phyloP scores from a whole-genome alignment of 129 eudicot species.

The Erigeron canadensis region DNA sequence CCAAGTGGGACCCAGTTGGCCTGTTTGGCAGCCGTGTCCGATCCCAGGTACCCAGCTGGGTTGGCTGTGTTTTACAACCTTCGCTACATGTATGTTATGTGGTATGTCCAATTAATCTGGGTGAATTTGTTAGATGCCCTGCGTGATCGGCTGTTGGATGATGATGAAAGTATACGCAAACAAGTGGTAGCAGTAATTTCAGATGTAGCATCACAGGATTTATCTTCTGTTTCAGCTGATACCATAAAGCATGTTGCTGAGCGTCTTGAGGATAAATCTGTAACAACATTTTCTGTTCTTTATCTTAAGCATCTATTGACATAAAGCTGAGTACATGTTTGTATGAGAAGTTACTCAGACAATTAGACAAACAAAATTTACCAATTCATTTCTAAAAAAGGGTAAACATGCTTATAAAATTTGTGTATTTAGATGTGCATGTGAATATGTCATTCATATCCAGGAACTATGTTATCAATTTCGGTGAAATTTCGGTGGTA shows the following conservation, averaged over 20 bases:
- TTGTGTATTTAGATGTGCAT: conserved; percentile 4
- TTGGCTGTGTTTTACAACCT: too few relatives aligned
- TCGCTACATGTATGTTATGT: not conserved
- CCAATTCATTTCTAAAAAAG: not conserved
- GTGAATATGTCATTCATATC: not conserved
- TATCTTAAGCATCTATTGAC: conserved; percentile 12
- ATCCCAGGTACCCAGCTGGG: too few relatives aligned
- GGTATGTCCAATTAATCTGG: conserved; percentile 14
- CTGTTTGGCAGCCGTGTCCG: too few relatives aligned
- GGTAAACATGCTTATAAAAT: conserved; percentile 12
- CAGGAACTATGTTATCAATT: not conserved
- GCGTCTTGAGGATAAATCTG: conserved; percentile 94
- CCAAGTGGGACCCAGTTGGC: too few relatives aligned
- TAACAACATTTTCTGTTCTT: conserved; percentile 25
- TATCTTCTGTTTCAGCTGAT: conserved; percentile 61
- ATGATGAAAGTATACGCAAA: conserved; percentile 85
- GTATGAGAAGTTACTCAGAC: not conserved
- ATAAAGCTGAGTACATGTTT: conserved; percentile 1
- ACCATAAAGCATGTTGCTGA: conserved; percentile 79
- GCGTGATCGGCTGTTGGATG: conserved; percentile 79
- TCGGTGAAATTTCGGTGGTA: too few relatives aligned
- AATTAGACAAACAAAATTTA: conserved; percentile 16
- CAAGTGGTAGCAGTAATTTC: conserved; percentile 81
- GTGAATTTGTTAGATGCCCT: conserved; percentile 59
- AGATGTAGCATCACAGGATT: conserved; percentile 65